Evolutionary conservation across 31 red algal species (phyloP).

Genomic region (Odonthalia washingtoniensis): DNA sequence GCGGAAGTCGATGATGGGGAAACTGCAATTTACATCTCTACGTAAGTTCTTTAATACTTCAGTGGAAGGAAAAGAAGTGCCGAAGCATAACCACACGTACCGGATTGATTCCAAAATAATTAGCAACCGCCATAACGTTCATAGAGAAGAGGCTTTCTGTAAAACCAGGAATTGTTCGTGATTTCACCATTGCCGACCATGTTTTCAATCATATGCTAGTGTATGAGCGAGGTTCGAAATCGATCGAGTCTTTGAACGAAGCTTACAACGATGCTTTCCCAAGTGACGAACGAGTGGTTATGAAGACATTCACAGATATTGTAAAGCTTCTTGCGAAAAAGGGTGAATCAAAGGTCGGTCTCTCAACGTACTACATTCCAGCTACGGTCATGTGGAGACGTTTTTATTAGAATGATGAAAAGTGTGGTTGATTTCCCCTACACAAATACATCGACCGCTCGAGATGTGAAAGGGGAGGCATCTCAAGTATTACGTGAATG

Average conservation of each 20-base stretch:
- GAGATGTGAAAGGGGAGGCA: neutral
- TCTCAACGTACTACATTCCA: slow-evolving; percentile 3
- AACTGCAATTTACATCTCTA: neutral
- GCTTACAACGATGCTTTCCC: neutral
- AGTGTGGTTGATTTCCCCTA: neutral
- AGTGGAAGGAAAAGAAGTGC: neutral
- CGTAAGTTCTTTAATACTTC: neutral
- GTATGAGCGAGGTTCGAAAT: neutral
- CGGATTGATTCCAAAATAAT: neutral
- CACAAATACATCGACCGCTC: neutral
- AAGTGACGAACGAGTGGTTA: neutral
- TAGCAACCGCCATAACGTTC: neutral
- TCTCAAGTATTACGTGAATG: neutral
- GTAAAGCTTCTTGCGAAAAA: neutral
- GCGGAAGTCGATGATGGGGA: neutral
- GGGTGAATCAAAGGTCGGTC: neutral
- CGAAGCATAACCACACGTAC: neutral
- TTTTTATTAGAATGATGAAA: neutral
- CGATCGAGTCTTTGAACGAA: neutral
- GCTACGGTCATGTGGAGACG: neutral
- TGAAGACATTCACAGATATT: neutral
- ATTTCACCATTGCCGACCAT: neutral
- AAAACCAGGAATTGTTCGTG: neutral
- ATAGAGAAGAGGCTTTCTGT: neutral
- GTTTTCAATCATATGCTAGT: neutral